phyloP scores from a whole-genome alignment of 1,139 yeast genomes.

The Yamadazyma taylorii region DNA sequence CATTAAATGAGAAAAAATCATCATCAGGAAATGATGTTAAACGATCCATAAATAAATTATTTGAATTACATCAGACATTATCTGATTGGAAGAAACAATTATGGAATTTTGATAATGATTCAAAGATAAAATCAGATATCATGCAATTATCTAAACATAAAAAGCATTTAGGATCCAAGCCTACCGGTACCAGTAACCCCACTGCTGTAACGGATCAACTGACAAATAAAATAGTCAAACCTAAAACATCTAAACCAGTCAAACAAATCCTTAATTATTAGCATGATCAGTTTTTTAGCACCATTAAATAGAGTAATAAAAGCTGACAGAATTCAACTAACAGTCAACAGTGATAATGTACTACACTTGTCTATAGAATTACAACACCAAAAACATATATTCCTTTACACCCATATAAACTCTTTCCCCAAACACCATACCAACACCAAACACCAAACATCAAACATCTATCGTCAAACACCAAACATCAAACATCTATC shows the following conservation, averaged over 20 bases:
- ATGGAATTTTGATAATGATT: slow-evolving; percentile 37
- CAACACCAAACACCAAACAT: too few species aligned
- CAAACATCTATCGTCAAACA: too few species aligned
- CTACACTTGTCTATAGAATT: too few species aligned
- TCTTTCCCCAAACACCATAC: too few species aligned
- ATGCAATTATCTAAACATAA: slow-evolving; percentile 40
- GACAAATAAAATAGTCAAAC: neutral
- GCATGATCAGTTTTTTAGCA: slow-evolving; percentile 1
- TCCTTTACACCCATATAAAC: too few species aligned
- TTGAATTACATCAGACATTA: slow-evolving; percentile 36
- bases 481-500: too few species aligned
- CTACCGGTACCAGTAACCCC: neutral
- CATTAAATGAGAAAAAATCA: slow-evolving; percentile 17
- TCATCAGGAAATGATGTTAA: slow-evolving; percentile 16
- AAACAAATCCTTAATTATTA: slow-evolving; percentile 10
- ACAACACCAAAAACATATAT: too few species aligned
- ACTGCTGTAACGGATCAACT: neutral
- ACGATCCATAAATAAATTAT: slow-evolving; percentile 27
- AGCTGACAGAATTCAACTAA: too few species aligned
- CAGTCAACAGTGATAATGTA: too few species aligned
- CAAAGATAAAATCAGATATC: slow-evolving; percentile 30
- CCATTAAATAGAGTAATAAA: too few species aligned
- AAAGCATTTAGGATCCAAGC: slow-evolving; percentile 12
- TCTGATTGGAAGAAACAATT: slow-evolving; percentile 37
- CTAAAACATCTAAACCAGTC: slow-evolving; percentile 1